Conservation (phyloP, 2,329 filamentous ascomycete genomes). For the Cladorrhinum sp. region DNA sequence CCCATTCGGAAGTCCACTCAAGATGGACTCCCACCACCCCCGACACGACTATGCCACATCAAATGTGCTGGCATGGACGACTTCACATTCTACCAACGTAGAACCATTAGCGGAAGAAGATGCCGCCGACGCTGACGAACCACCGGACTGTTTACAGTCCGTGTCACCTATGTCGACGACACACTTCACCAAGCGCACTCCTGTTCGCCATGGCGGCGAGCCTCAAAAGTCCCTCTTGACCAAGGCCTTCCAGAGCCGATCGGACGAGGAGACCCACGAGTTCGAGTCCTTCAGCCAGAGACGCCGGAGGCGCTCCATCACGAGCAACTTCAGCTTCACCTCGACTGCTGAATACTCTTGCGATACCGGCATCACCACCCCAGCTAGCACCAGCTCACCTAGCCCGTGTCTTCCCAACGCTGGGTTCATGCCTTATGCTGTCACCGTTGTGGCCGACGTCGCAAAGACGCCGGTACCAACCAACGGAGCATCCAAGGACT, state of each 20-base stretch:
- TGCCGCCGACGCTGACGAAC: constrained; percentile 79
- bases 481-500: constrained; percentile 42
- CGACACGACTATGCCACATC: constrained; percentile 38
- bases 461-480: constrained; percentile 3
- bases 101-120: constrained; percentile 55
- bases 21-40: constrained; percentile 36
- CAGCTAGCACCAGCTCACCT: constrained; percentile 80
- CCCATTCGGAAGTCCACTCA: constrained; percentile 14
- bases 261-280: constrained; percentile 52
- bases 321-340: constrained; percentile 74
- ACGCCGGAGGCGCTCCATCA: constrained; percentile 61
- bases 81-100: constrained; percentile 41
- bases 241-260: constrained; percentile 69
- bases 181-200: constrained; percentile 46
- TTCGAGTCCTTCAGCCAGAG: constrained; percentile 36
- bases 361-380: constrained; percentile 86
- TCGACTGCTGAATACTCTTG: constrained; percentile 93
- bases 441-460: constrained; percentile 24
- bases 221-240: constrained; percentile 82
- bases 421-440: constrained; percentile 41
- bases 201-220: constrained; percentile 47
- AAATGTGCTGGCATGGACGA: constrained; percentile 45
- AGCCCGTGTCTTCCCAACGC: constrained; percentile 76
- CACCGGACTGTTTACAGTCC: constrained; percentile 60
- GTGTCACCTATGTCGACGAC: constrained; percentile 29